phyloP scores from a whole-genome alignment of 306 rosid species.

The Luffa aegyptiaca region DNA sequence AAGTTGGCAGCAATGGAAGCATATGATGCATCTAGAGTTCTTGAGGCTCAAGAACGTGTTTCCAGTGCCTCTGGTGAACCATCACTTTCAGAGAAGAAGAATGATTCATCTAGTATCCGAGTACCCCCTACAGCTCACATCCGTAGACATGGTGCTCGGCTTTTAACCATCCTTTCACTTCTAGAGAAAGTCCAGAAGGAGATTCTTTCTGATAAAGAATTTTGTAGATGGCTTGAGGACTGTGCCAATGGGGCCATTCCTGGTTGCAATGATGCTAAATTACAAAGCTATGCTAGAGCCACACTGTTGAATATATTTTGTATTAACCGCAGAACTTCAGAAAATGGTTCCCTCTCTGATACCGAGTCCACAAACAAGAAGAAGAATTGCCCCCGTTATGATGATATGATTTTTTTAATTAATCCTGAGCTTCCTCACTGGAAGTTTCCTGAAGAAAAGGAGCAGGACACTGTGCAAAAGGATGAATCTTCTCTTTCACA shows the following conservation, averaged over 20 bases:
- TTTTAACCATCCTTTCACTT: constrained; percentile 78
- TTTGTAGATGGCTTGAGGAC: constrained; percentile 84
- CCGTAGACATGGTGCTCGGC: constrained; percentile 84
- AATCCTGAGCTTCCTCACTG: constrained; percentile 86
- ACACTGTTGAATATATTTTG: constrained; percentile 60
- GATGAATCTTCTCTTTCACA: constrained; percentile 18
- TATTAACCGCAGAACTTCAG: constrained; percentile 26
- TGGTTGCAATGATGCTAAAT: constrained; percentile 84
- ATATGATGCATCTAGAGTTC: constrained; percentile 72
- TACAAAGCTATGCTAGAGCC: constrained; percentile 85
- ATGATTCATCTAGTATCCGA: constrained; percentile 60
- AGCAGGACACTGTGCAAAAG: constrained; percentile 19
- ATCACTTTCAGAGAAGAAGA: constrained; percentile 21
- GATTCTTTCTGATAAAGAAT: constrained; percentile 47
- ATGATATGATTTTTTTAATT: constrained; percentile 65
- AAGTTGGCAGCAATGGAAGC: constrained; percentile 81
- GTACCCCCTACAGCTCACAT: constrained; percentile 95
- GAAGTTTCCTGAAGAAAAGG: constrained; percentile 42
- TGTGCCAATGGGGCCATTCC: constrained; percentile 81
- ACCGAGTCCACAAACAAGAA: constrained; percentile 23
- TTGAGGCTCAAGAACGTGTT: constrained; percentile 49
- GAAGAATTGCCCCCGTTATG: constrained; percentile 58
- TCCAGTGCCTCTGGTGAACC: constrained; percentile 33
- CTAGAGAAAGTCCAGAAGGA: constrained; percentile 66
- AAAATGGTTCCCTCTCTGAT: constrained; percentile 24